Base-by-base conservation (phyloP, 1,284 basidiomycete genomes). In the Coriolopsis trogii region DNA sequence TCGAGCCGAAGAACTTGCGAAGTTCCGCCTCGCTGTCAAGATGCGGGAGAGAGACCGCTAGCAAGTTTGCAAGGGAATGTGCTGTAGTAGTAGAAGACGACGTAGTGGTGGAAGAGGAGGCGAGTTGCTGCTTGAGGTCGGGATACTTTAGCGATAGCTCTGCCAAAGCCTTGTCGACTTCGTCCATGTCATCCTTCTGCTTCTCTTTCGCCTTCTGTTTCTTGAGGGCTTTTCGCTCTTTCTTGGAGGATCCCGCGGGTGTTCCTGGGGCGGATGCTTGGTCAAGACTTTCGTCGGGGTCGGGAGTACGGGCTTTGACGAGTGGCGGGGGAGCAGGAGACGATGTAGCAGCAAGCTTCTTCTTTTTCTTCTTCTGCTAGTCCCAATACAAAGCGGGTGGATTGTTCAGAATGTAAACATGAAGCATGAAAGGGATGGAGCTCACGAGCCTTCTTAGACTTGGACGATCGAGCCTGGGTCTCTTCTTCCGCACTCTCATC, bases 1-100 rank as follows among this genome's bases (percentile, higher is more conserved):
- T 91, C 6, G 91, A 82, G 1, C 95, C 95, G 63, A 98, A 98
- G 78, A 97, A 95, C 56, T 85, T 88, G 50, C 89, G 85, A 70
- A 97, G 81, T 68, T 98, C 95, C 0, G 87, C 86, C 51, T 95
- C 93, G 9, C 86, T 79, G 55, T 97, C 93, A 15, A 97, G 82
- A 61, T 93, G 80, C 46, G 86, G 76, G 1, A 87, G 73, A 0
- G 91, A 92, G 4, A 95, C 84, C 0, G 87, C 75, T 5, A 96
- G 77, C 1, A 95, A 78, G 28, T 78, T 68, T 4, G 83, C 73
- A 10, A 87, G 71, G 16, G 57, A 56, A 8, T 56, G 59, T 1
- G 60, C 56, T 3, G 49, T 51, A 5, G 64, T 56, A 12, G 70
- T 54, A 5, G 65, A 61, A 0, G 67, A 49, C 59, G 63, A 49